Evolutionary conservation across 2,329 filamentous ascomycete species (phyloP), one percentile per base, ranked within the genome.

Genomic region (Fusarium penzigii): DNA sequence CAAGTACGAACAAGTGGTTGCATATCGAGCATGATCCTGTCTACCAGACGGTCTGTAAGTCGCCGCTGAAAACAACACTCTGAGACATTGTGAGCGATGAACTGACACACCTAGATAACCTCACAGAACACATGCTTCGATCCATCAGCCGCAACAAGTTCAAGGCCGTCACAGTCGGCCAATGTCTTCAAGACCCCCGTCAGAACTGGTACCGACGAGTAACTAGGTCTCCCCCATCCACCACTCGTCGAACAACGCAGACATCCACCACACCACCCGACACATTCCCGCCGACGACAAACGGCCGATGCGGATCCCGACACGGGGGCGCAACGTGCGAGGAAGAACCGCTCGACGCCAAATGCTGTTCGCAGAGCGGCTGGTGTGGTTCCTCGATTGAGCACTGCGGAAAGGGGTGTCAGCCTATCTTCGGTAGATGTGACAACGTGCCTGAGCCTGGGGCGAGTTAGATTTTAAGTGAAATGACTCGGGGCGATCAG

Each of bases 21-120:
- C 71, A 76, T 16, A 83, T 86, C 56, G 76, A 77, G 44, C 79
- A 82, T 53, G 79, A 82, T 53, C 75, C 77, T 6, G 72, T 79
- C 16, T 70, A 75, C 52, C 72, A 77, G 42, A 71, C 72, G 1
- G 78, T 75, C 16, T 65, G 32, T 36, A 36, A 36, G 32, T 36
- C 32, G 32, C 10, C 32, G 20, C 20, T 7, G 7, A 7, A 25
- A 25, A 25, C 20, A 7, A 25, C 20, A 25, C 20, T 25, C 20
- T 25, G 20, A 25, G 20, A 25, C 20, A 25, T 36, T 5, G 32
- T 36, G 32, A 36, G 32, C 10, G 32, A 36, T 12, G 32, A 36
- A 14, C 10, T 12, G 32, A 36, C 3, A 36, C 13, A 9, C 13
- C 5, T 36, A 36, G 32, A 72, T 43, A 75, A 75, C 50, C 65